These are phyloP conservation scores for Aurifilum marmelostoma DNA, from an alignment of 2,329 filamentous ascomycete genomes.

Conservation along the genomic window DNA sequence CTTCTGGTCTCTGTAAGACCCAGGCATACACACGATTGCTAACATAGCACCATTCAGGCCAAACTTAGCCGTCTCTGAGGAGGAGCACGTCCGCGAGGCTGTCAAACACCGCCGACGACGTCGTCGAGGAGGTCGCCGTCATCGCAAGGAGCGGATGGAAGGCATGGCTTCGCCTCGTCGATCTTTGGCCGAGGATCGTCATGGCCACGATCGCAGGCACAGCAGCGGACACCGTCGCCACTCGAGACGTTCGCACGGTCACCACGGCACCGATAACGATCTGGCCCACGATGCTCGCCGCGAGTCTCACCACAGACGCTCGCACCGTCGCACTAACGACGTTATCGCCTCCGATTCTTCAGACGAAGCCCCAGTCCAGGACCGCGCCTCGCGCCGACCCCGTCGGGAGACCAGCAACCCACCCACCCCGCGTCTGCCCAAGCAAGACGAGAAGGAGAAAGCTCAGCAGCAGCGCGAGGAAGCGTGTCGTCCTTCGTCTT, in stretches of 20 bases:
- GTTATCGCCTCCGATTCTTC: constrained; percentile 17
- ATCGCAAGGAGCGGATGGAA: neutral
- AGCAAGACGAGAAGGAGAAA: constrained; percentile 17
- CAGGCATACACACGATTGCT: neutral
- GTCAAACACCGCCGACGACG: neutral
- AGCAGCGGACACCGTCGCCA: constrained; percentile 17
- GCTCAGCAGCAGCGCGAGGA: constrained; percentile 27
- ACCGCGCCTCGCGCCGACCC: constrained; percentile 1
- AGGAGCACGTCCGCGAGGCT: neutral
- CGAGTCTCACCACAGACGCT: constrained; percentile 2
- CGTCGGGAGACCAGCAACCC: constrained; percentile 5
- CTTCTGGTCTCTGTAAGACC: too few species aligned
- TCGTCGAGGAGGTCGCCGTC: neutral
- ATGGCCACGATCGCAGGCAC: constrained; percentile 8
- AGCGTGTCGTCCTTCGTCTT: constrained; percentile 19
- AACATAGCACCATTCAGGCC: constrained; percentile 4
- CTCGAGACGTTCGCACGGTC: neutral
- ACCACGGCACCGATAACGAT: neutral
- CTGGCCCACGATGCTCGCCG: neutral
- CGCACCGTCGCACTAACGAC: constrained; percentile 7
- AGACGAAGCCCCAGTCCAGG: constrained; percentile 17
- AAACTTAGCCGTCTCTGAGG: constrained; percentile 17
- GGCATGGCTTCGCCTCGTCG: neutral
- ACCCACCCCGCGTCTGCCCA: constrained; percentile 13
- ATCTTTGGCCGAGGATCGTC: constrained; percentile 7